phyloP scores from a whole-genome alignment of 169 alveolate genomes.

The Babesia ovata region DNA sequence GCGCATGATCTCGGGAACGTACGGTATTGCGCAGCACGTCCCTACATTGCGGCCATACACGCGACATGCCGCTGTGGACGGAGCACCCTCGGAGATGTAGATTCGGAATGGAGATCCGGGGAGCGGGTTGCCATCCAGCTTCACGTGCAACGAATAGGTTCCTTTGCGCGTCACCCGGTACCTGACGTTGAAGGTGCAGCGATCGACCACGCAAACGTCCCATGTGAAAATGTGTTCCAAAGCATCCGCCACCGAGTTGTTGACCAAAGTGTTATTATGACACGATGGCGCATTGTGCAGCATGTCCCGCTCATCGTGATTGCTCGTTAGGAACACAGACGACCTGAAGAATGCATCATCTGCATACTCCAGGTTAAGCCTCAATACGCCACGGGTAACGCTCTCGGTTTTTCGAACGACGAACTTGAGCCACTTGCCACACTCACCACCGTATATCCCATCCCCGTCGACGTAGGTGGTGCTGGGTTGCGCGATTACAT shows the following conservation, averaged over 20 bases:
- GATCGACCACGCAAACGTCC: slow-evolving; percentile 61
- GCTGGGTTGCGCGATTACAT: slow-evolving; percentile 22
- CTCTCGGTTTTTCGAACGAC: slow-evolving; percentile 49
- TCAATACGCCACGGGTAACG: slow-evolving; percentile 32
- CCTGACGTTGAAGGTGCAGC: slow-evolving; percentile 43
- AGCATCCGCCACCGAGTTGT: slow-evolving; percentile 48
- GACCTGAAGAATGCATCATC: slow-evolving; percentile 51
- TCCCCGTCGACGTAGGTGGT: slow-evolving; percentile 72
- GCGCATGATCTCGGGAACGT: slow-evolving; percentile 34
- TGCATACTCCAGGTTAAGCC: slow-evolving; percentile 38
- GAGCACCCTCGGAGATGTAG: slow-evolving; percentile 56
- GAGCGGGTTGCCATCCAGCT: slow-evolving; percentile 55
- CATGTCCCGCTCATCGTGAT: slow-evolving; percentile 55
- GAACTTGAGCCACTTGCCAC: slow-evolving; percentile 75
- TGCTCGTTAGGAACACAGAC: slow-evolving; percentile 37
- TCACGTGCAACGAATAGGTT: slow-evolving; percentile 48
- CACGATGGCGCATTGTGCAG: slow-evolving; percentile 50
- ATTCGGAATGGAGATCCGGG: slow-evolving; percentile 67
- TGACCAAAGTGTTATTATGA: slow-evolving; percentile 30
- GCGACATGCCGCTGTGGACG: slow-evolving; percentile 29
- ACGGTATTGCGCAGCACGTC: slow-evolving; percentile 51
- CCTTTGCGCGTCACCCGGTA: slow-evolving; percentile 51
- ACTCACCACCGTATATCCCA: slow-evolving; percentile 74
- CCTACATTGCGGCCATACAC: slow-evolving; percentile 19
- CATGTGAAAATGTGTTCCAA: slow-evolving; percentile 43